Evolutionary conservation across 2,329 filamentous ascomycete species (phyloP).

Genomic region (Neobulgaria alba): DNA sequence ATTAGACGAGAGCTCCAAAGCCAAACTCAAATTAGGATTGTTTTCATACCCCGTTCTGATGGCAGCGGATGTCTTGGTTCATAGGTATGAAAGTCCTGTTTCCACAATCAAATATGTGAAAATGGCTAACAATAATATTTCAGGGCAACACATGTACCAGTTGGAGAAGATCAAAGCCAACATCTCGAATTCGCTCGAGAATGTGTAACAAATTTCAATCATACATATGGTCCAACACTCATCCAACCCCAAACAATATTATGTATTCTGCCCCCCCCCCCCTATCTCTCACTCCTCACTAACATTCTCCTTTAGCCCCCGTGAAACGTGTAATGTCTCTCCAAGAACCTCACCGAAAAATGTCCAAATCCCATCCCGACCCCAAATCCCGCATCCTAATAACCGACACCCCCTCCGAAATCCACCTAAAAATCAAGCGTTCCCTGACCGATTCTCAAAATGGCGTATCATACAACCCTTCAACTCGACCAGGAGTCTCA

Average conservation of each 20-base stretch:
- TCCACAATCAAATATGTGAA: background rate
- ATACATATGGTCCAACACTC: constrained; percentile 56
- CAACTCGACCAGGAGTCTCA: constrained; percentile 67
- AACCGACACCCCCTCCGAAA: constrained; percentile 57
- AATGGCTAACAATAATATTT: constrained; percentile 4
- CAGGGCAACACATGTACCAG: constrained; percentile 86
- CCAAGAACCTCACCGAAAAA: constrained; percentile 68
- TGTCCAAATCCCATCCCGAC: constrained; percentile 82
- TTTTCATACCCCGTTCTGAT: constrained; percentile 96
- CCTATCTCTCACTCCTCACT: constrained; percentile 2
- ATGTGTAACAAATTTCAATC: constrained; percentile 80
- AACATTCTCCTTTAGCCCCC: constrained; percentile 33
- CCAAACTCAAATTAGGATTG: constrained; percentile 72
- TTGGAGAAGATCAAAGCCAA: constrained; percentile 91
- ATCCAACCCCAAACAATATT: constrained; percentile 62
- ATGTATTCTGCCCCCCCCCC: constrained; percentile 44
- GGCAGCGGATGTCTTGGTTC: constrained; percentile 86
- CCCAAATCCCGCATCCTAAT: constrained; percentile 72
- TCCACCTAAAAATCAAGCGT: constrained; percentile 58
- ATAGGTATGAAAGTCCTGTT: constrained; percentile 47
- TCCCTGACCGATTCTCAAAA: constrained; percentile 69
- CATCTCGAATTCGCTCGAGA: constrained; percentile 90
- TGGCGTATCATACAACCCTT: constrained; percentile 63
- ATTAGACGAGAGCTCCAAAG: constrained; percentile 49
- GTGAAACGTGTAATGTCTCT: constrained; percentile 87